These are phyloP conservation scores for Pythium dissimile DNA, from an alignment of 352 stramenopile genomes.

Conservation along the genomic window DNA sequence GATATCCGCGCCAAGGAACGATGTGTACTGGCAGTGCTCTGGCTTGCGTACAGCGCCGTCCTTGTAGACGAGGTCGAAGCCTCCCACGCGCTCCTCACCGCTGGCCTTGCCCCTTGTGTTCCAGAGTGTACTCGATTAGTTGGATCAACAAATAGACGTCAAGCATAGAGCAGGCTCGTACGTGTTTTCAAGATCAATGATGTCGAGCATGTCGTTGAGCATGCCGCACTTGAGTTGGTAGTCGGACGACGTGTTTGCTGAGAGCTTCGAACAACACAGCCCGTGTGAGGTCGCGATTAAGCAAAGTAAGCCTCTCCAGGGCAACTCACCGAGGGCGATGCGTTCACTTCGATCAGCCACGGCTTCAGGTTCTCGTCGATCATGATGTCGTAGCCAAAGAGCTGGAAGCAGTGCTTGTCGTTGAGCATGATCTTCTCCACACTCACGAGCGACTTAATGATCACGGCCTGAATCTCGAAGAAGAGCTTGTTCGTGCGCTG, in stretches of 20 bases:
- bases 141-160: background rate
- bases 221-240: constrained; percentile 93
- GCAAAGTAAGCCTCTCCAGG: background rate
- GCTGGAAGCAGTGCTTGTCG: constrained; percentile 95
- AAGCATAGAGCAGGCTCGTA: constrained; percentile 20
- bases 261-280: too few relatives aligned
- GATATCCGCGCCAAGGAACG: constrained; percentile 61
- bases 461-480: constrained; percentile 88
- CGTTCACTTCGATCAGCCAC: constrained; percentile 93
- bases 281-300: too few relatives aligned
- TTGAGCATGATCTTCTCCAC: constrained; percentile 95
- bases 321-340: constrained; percentile 79
- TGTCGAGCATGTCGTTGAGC: constrained; percentile 93
- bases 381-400: constrained; percentile 94
- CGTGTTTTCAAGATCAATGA: constrained; percentile 91
- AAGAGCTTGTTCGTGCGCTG: constrained; percentile 85
- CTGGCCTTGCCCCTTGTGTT: constrained; percentile 20
- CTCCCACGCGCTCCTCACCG: constrained; percentile 55
- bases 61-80: constrained; percentile 79
- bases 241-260: constrained; percentile 89
- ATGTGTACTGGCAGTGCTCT: constrained; percentile 73
- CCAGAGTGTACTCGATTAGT: background rate
- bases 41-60: constrained; percentile 62
- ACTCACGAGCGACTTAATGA: constrained; percentile 81
- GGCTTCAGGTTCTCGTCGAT: constrained; percentile 90